Evolutionary conservation across 148 eudicot species (phyloP), one percentile per base, ranked within the genome.

Genomic region (Salicornia ramosissima): DNA sequence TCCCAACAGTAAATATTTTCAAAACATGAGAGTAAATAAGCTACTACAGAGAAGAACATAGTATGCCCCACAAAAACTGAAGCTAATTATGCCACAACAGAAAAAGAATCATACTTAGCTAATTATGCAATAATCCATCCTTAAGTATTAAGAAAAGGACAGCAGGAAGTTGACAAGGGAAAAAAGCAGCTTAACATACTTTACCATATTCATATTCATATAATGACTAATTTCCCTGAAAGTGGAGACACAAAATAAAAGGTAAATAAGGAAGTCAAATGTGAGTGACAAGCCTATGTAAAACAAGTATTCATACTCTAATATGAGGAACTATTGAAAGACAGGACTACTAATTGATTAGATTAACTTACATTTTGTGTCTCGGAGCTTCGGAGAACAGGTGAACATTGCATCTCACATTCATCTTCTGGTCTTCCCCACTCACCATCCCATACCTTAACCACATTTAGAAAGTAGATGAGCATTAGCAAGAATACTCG

Each of bases 341-440:
- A 31, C 7, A 24, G 12, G 0, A 24, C 21, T 43, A 64, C 1
- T 36, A 10, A 31, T 6, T 10, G 22, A n/a, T 40, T 19, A 68
- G 66, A 34, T 50, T 13, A 14, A 56, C 68, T 68, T 64, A 77
- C 80, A 73, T 76, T 67, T 47, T 60, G 47, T 49, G 67, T 58
- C 12, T 57, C 71, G 16, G 71, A 65, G 53, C 67, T 59, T 64
- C 56, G 57, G 54, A 57, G 65, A 65, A 51, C 51, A 11, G 53
- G 59, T 12, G 80, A 72, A 25, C 71, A 77, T 33, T 72, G 75
- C 66, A 77, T 71, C 69, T 67, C 76, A 31, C 31, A 67, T 19
- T 42, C 69, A 77, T 77, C 64, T 71, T 67, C 76, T 11, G 76
- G 73, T 72, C 64, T 72, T 60, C 72, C 80, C 72, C 76, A 77